Evolutionary conservation across 805 yeast genomes (phyloP), one percentile per base, ranked within the genome.

Genomic region (Kazachstania viticola): DNA sequence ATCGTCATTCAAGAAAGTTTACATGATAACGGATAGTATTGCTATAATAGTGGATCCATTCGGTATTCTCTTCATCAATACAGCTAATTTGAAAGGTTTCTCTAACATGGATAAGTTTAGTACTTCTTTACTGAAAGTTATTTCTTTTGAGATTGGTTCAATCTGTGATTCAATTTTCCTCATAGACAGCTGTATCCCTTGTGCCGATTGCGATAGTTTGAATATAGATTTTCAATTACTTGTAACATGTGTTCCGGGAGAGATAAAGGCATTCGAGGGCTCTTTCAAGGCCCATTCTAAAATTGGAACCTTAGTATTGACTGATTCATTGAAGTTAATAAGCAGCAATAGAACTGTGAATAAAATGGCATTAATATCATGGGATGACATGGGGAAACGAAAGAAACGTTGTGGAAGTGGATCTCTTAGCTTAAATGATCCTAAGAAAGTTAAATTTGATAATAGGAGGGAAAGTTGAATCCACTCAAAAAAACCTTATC

Each of bases 1-100:
- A 12, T 35, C 46, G 5, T 43, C 48, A 1, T 49, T 47, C 28
- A 44, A 48, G 31, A 44, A 46, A 28, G n/a, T 51, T 16, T 50
- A 42, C 28, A 38, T 44, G 36, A 27, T 51, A n/a, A 39, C 47
- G 7, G 44, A 43, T n/a, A 29, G 38, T 2, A 31, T 47, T 3
- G 39, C 42, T 27, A 26, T 48, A 30, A 41, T 48, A 16, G 21
- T 49, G 11, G 54, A 48, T 27, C 32, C 37, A 4, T 31, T 36
- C 24, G 58, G 56, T 4, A 29, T 51, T 12, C 17, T 51, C n/a
- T 27, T 50, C 14, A 29, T 48, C 8, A 40, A 50, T 33, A 34
- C 45, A 12, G 33, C 34, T 9, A 24, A 35, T 4, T 24, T 48
- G n/a, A 14, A 32, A 8, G 38, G 43, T 29, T 13, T 29, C 3